Evolutionary conservation across 352 stramenopile genomes (phyloP).

Genomic region (Globisporangium cederbergense): DNA sequence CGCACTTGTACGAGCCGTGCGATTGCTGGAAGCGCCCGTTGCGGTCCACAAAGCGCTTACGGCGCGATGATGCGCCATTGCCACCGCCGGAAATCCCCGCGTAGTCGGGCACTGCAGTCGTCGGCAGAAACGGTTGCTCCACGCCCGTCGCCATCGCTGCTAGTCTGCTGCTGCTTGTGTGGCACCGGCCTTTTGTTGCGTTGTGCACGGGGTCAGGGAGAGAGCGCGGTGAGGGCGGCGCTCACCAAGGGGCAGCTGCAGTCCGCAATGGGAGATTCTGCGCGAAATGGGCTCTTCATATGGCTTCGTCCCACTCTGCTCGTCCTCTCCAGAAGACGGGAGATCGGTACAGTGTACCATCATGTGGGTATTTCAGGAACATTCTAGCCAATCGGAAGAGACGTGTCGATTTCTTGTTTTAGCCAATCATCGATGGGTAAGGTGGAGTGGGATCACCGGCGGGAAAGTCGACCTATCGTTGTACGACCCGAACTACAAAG

Average conservation of each 20-base stretch:
- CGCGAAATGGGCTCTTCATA: not conserved
- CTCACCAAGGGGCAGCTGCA: constrained; percentile 4
- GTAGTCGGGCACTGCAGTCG: constrained; percentile 7
- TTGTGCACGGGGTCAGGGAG: not conserved
- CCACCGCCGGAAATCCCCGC: not conserved
- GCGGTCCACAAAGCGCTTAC: constrained; percentile 60
- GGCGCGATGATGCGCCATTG: constrained; percentile 7
- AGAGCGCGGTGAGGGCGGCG: not conserved
- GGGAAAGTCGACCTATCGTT: not conserved
- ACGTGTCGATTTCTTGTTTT: not conserved
- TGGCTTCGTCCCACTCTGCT: constrained; percentile 12
- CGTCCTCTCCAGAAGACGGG: not conserved
- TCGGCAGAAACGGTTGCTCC: constrained; percentile 33
- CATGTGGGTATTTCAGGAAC: too few relatives aligned
- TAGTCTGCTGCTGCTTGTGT: not conserved
- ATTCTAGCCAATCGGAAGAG: not conserved
- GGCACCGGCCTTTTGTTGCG: not conserved
- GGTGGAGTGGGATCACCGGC: not conserved
- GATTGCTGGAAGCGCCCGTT: constrained; percentile 66
- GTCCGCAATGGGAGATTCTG: not conserved
- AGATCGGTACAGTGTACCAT: too few relatives aligned
- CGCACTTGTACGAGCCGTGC: constrained; percentile 64
- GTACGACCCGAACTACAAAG: not conserved
- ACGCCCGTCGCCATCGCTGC: constrained; percentile 11
- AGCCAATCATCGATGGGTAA: not conserved